These are phyloP conservation scores for Mucor indicus DNA, from an alignment of 371 early-diverging fungal genomes.

Conservation along the genomic window DNA sequence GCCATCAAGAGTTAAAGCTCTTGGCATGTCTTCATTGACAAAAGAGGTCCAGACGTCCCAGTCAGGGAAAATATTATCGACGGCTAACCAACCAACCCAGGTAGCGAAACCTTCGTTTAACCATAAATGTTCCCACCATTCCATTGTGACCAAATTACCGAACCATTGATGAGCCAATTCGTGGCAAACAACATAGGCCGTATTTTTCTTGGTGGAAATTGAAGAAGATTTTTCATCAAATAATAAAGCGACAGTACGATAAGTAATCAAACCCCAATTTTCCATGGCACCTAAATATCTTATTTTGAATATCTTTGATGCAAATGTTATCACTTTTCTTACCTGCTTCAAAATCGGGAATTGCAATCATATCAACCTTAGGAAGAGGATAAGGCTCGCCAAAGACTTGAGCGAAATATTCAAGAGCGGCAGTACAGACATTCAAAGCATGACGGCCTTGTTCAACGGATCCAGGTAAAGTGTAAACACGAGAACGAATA, in stretches of 20 bases:
- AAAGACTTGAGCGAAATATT: slow-evolving; percentile 83
- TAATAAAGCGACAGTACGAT: slow-evolving; percentile 74
- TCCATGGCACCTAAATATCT: slow-evolving; percentile 69
- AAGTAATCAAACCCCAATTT: slow-evolving; percentile 93
- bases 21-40: slow-evolving; percentile 69
- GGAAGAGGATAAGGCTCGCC: slow-evolving; percentile 84
- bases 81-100: slow-evolving; percentile 84
- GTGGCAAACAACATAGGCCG: slow-evolving; percentile 88
- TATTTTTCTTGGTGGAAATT: slow-evolving; percentile 68
- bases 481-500: slow-evolving; percentile 77
- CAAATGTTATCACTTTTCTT: too few species aligned
- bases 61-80: slow-evolving; percentile 73
- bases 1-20: slow-evolving; percentile 73
- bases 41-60: slow-evolving; percentile 83
- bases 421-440: slow-evolving; percentile 67
- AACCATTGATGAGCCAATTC: slow-evolving; percentile 96
- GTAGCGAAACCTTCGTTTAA: slow-evolving; percentile 96
- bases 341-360: slow-evolving; percentile 86
- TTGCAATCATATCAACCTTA: slow-evolving; percentile 87
- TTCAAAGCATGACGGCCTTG: slow-evolving; percentile 78
- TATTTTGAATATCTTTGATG: too few species aligned
- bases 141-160: slow-evolving; percentile 82
- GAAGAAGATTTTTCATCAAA: slow-evolving; percentile 71
- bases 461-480: slow-evolving; percentile 66
- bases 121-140: slow-evolving; percentile 94